Percentiles rank a stretch among this genome's conserved stretches.
phyloP scores from a whole-genome alignment of 495 filamentous ascomycete genomes.

The Penicillium salamii region DNA sequence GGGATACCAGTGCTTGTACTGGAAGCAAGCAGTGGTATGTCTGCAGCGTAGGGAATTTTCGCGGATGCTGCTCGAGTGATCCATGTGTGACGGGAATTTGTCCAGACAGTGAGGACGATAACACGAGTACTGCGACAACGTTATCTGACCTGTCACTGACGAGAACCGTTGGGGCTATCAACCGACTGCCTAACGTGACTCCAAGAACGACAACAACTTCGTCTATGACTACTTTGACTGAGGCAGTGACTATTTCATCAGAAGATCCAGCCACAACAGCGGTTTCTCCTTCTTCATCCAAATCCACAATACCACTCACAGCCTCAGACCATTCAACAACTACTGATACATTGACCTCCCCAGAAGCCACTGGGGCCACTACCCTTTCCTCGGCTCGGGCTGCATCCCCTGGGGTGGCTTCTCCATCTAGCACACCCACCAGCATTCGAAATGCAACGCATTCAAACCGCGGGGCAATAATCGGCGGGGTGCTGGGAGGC shows the following conservation, averaged over 20 bases:
- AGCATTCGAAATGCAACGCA: background rate
- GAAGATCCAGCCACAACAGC: background rate
- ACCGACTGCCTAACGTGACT: background rate
- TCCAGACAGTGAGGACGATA: slow-evolving; percentile 19
- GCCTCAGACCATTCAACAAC: background rate
- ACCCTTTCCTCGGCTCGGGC: background rate
- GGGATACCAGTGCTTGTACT: slow-evolving; percentile 15
- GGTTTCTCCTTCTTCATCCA: background rate
- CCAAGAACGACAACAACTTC: background rate
- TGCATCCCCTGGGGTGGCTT: background rate
- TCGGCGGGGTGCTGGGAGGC: slow-evolving; percentile 31
- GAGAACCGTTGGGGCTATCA: background rate
- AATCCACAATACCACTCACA: background rate
- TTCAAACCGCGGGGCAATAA: slow-evolving; percentile 15
- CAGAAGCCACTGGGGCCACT: background rate
- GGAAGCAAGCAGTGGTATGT: slow-evolving; percentile 27
- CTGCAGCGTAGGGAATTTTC: slow-evolving; percentile 25
- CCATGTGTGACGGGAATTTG: slow-evolving; percentile 36
- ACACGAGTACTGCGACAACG: background rate
- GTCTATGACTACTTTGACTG: background rate
- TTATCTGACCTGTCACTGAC: background rate
- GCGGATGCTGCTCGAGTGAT: slow-evolving; percentile 40
- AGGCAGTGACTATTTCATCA: background rate
- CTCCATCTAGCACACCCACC: slow-evolving; percentile 3
- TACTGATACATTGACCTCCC: background rate